A percentile compares a stretch with the other conserved stretches of the same genome.
Conservation (phyloP, 208 protist species). For the Sergeia podlipaevii region DNA sequence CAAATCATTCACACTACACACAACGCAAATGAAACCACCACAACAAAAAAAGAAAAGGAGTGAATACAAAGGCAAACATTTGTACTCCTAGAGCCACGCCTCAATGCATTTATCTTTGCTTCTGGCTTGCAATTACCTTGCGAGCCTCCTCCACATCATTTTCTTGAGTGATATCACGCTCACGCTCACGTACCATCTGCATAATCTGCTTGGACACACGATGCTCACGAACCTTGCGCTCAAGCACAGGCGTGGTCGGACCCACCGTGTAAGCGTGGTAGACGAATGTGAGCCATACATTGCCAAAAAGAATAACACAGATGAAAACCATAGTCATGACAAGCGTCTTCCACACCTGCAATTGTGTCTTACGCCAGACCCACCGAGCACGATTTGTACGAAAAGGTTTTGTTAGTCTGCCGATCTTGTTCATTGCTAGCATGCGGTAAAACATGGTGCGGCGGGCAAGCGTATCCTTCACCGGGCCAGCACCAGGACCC, state of each 20-base stretch:
- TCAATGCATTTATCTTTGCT: constrained; percentile 16
- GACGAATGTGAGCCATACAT: constrained; percentile 85
- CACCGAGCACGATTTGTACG: constrained; percentile 75
- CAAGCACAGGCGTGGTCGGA: constrained; percentile 78
- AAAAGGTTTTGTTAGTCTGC: constrained; percentile 77
- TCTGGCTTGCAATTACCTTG: constrained; percentile 60
- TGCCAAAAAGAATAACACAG: constrained; percentile 68
- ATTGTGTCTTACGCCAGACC: constrained; percentile 84
- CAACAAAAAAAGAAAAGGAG: neutral
- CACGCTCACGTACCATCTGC: constrained; percentile 87
- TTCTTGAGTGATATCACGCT: constrained; percentile 68
- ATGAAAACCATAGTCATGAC: constrained; percentile 87
- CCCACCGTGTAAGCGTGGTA: constrained; percentile 89
- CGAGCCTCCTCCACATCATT: constrained; percentile 56
- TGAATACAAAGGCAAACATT: neutral
- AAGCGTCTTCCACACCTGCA: constrained; percentile 85
- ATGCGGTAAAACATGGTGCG: constrained; percentile 85
- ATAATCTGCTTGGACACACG: constrained; percentile 89
- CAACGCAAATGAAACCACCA: neutral
- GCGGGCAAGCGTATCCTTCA: constrained; percentile 81
- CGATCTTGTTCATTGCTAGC: constrained; percentile 84
- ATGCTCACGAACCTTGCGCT: constrained; percentile 89
- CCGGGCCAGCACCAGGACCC: constrained; percentile 69
- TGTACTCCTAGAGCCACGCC: neutral
- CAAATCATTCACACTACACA: neutral